Evolutionary conservation across 768 basidiomycete genomes (phyloP).

Genomic region (Floccularia luteovirens): DNA sequence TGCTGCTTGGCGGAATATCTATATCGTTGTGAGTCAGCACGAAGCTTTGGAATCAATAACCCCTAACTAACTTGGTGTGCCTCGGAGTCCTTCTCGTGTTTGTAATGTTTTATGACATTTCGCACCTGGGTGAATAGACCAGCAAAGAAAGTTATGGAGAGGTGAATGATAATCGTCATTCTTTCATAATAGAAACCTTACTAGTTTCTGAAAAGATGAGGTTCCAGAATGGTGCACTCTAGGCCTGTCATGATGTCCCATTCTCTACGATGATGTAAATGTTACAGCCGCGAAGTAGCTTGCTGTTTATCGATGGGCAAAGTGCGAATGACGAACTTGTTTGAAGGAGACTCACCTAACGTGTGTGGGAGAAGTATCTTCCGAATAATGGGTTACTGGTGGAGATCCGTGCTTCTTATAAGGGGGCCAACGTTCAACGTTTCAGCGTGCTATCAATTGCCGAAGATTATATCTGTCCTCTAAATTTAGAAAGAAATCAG

Average conservation of each 20-base stretch:
- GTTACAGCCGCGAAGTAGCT: no score
- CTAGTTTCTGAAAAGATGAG: slow-evolving; percentile 17
- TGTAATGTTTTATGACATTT: slow-evolving; percentile 59
- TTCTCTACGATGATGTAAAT: no score
- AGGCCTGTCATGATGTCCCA: not conserved
- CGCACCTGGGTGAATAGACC: slow-evolving; percentile 53
- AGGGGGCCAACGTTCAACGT: no score
- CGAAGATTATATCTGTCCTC: no score
- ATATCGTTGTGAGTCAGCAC: slow-evolving; percentile 6
- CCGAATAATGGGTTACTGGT: no score
- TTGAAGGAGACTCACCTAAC: no score
- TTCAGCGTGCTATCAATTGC: no score
- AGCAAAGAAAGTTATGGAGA: slow-evolving; percentile 18
- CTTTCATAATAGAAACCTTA: slow-evolving; percentile 11
- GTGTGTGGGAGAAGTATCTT: no score
- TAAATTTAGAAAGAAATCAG: no score
- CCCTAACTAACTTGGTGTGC: slow-evolving; percentile 62
- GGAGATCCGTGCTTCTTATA: no score
- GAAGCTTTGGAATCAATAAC: slow-evolving; percentile 5
- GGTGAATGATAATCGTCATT: slow-evolving; percentile 5
- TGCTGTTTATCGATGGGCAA: no score
- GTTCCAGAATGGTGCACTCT: slow-evolving; percentile 12
- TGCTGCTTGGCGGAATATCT: slow-evolving; percentile 72
- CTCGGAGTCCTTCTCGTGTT: slow-evolving; percentile 79
- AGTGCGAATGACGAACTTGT: no score